Percentiles rank a stretch among this genome's conserved stretches.
Evolutionary conservation across 495 filamentous ascomycete genomes (phyloP).

Genomic region (Astrothelium macrocarpum): DNA sequence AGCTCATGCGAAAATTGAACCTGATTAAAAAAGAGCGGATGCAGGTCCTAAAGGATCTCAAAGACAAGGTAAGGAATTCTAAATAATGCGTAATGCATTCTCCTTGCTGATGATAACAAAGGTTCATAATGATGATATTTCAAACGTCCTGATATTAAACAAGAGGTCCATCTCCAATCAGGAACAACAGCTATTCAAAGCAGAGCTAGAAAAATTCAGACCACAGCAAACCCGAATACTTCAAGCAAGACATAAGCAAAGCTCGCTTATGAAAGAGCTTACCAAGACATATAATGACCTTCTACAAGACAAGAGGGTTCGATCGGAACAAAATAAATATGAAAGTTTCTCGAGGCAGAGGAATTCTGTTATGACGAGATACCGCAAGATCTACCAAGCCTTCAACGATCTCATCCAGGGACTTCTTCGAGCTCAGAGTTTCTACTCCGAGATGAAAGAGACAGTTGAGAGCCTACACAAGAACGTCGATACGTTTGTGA

Average conservation of each 20-base stretch:
- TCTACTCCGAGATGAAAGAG: conserved; percentile 92
- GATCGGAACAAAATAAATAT: conserved; percentile 89
- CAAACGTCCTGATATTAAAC: conserved; percentile 91
- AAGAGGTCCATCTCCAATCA: conserved; percentile 87
- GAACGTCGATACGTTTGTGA: conserved; percentile 95
- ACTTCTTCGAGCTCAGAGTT: conserved; percentile 72
- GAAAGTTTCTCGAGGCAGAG: conserved; percentile 78
- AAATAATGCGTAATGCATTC: neutral
- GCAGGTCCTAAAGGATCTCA: conserved; percentile 91
- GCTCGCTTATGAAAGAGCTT: conserved; percentile 87
- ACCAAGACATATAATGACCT: conserved; percentile 79
- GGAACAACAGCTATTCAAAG: conserved; percentile 82
- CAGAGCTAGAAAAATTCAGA: conserved; percentile 91
- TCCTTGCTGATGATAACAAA: conserved; percentile 28
- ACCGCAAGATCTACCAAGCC: conserved; percentile 84
- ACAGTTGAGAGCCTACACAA: conserved; percentile 90
- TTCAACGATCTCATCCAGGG: conserved; percentile 87
- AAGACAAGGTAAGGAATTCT: conserved; percentile 69
- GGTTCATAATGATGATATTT: conserved; percentile 95
- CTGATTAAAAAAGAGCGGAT: conserved; percentile 81
- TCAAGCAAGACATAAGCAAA: conserved; percentile 89
- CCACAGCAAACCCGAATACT: conserved; percentile 85
- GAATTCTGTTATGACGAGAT: conserved; percentile 70
- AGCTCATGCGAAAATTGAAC: conserved; percentile 82
- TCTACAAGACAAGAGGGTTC: conserved; percentile 87